Percentiles rank a stretch among this genome's conserved stretches.
Evolutionary conservation across 179 eudicot genomes (phyloP).

Genomic region (Amaranthus tricolor): DNA sequence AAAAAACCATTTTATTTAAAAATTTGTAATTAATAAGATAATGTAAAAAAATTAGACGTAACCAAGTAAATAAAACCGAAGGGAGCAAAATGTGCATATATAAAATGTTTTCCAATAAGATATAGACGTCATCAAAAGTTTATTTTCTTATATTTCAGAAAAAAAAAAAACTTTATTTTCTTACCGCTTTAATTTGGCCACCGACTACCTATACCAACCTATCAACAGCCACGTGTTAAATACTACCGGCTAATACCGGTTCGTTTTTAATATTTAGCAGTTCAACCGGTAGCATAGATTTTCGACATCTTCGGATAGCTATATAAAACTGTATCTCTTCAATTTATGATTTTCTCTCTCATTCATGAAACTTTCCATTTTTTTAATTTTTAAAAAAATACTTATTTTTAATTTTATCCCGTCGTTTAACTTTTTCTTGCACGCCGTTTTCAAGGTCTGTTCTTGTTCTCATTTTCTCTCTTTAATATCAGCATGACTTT

Average conservation of each 20-base stretch:
- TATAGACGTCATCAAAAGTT: neutral
- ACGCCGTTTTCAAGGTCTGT: conserved; percentile 34
- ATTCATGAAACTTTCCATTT: conserved; percentile 7
- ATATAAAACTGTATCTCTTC: conserved; percentile 24
- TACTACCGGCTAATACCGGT: conserved; percentile 43
- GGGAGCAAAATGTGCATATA: neutral
- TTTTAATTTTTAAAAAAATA: conserved; percentile 7
- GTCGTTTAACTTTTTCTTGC: conserved; percentile 26
- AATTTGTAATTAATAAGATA: no score
- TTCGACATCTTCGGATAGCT: conserved; percentile 32
- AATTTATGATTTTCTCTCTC: conserved; percentile 19
- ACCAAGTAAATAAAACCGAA: neutral
- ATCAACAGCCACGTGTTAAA: conserved; percentile 14
- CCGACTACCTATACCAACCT: conserved; percentile 29
- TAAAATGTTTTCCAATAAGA: neutral
- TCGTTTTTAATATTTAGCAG: conserved; percentile 22
- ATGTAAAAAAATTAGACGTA: no score
- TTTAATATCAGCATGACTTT: conserved; percentile 12
- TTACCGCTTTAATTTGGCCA: conserved; percentile 14
- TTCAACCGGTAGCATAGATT: conserved; percentile 33
- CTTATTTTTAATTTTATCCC: neutral
- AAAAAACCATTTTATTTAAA: no score
- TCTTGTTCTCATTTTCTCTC: conserved; percentile 9
- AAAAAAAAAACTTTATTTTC: neutral
- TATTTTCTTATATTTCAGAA: neutral